phyloP scores from a whole-genome alignment of 306 rosid genomes.

The Dryas drummondii region DNA sequence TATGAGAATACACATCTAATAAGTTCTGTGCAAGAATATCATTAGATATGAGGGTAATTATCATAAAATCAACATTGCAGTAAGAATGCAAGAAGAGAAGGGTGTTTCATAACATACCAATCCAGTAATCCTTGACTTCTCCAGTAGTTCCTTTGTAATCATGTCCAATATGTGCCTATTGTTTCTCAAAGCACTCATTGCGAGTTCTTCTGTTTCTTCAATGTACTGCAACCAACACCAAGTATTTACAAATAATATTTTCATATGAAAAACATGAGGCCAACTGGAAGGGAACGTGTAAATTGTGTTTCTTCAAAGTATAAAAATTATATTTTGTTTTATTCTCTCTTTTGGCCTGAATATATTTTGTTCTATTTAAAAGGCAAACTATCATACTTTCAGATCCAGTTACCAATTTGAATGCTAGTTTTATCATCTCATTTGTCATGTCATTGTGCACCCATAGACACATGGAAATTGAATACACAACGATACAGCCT shows the following conservation, averaged over 20 bases:
- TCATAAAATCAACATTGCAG: background rate
- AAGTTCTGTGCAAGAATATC: conserved; percentile 20
- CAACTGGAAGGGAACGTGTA: background rate
- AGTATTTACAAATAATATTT: conserved; percentile 16
- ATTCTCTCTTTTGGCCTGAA: too few species aligned
- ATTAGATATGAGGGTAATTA: background rate
- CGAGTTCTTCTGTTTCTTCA: conserved; percentile 90
- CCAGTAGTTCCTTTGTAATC: conserved; percentile 66
- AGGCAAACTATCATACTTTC: too few species aligned
- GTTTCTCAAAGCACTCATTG: conserved; percentile 70
- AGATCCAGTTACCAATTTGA: background rate
- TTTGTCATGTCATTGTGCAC: background rate
- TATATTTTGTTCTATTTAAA: background rate
- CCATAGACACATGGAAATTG: background rate
- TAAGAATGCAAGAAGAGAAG: conserved; percentile 1
- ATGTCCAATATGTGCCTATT: conserved; percentile 80
- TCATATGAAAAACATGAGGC: conserved; percentile 4
- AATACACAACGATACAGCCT: background rate
- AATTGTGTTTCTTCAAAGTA: background rate
- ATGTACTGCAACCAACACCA: conserved; percentile 68
- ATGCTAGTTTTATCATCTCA: background rate
- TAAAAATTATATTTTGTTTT: too few species aligned
- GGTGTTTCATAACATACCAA: conserved; percentile 46
- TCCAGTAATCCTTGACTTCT: conserved; percentile 90
- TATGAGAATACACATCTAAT: conserved; percentile 5